Percentiles rank a stretch among this genome's conserved stretches.
These are phyloP conservation scores for Amphicarpaea edgeworthii DNA, from an alignment of 306 rosid genomes.

Conservation along the genomic window DNA sequence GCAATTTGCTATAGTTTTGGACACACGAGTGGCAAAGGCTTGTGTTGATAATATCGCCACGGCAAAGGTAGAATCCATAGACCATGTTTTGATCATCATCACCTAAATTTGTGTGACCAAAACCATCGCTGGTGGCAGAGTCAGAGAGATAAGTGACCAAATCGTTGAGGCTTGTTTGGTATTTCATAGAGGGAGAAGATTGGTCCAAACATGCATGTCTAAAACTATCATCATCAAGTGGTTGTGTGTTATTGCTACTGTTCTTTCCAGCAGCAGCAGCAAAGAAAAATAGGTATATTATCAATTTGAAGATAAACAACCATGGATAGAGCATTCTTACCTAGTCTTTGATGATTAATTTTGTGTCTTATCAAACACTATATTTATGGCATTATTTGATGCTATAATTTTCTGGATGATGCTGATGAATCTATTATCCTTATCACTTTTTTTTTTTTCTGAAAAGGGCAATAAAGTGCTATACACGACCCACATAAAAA, in stretches of 20 bases:
- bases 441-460: too few species aligned
- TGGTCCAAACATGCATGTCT: constrained; percentile 57
- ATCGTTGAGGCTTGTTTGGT: constrained; percentile 52
- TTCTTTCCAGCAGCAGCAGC: constrained; percentile 26
- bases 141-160: constrained; percentile 43
- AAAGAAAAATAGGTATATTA: constrained; percentile 24
- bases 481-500: neutral
- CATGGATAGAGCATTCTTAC: constrained; percentile 40
- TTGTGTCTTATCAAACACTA: too few species aligned
- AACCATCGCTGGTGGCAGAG: constrained; percentile 52
- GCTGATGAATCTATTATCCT: too few species aligned
- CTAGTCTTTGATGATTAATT: too few species aligned
- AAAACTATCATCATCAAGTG: constrained; percentile 48
- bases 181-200: constrained; percentile 42
- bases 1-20: constrained; percentile 47
- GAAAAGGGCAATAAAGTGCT: too few species aligned
- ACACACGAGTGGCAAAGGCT: constrained; percentile 53
- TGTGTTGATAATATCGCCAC: constrained; percentile 50
- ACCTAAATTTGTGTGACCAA: constrained; percentile 45
- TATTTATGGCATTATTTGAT: too few species aligned
- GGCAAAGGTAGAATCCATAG: constrained; percentile 53
- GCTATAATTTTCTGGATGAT: too few species aligned
- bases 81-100: constrained; percentile 31
- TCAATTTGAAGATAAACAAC: constrained; percentile 35
- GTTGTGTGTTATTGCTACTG: constrained; percentile 34